These are phyloP conservation scores for Kondoa malvinella DNA, from an alignment of 768 basidiomycete species.

Conservation along the genomic window DNA sequence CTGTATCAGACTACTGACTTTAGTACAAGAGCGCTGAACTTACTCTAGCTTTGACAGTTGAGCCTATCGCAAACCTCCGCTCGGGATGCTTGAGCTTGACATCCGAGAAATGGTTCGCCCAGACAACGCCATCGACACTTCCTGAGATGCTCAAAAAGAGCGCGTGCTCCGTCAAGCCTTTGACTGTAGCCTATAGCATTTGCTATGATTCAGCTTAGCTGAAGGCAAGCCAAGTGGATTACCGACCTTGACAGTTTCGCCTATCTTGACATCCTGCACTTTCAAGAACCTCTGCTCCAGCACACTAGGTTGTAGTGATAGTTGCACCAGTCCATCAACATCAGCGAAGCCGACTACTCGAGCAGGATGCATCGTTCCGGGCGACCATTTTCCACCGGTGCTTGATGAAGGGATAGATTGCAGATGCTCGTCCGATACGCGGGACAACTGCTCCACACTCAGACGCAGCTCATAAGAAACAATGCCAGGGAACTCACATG, in stretches of 20 bases:
- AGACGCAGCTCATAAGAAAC: background rate
- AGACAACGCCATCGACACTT: slow-evolving; percentile 76
- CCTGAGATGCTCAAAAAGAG: slow-evolving; percentile 75
- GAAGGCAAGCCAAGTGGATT: background rate
- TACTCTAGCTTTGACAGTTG: slow-evolving; percentile 68
- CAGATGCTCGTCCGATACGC: slow-evolving; percentile 79
- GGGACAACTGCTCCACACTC: slow-evolving; percentile 54
- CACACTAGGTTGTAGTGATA: slow-evolving; percentile 67
- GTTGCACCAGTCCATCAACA: slow-evolving; percentile 71
- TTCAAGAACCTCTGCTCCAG: slow-evolving; percentile 73
- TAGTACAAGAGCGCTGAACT: slow-evolving; percentile 26
- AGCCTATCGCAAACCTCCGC: slow-evolving; percentile 69
- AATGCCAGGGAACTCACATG: slow-evolving; percentile 45
- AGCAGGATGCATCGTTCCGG: slow-evolving; percentile 60
- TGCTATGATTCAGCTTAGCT: background rate
- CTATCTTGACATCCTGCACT: slow-evolving; percentile 62
- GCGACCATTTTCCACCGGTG: slow-evolving; percentile 60
- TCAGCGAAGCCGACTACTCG: slow-evolving; percentile 71
- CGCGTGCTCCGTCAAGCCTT: slow-evolving; percentile 58
- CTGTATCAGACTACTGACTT: slow-evolving; percentile 5
- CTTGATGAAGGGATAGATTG: slow-evolving; percentile 41
- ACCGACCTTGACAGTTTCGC: slow-evolving; percentile 61
- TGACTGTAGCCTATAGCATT: slow-evolving; percentile 45
- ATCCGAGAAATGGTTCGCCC: slow-evolving; percentile 90
- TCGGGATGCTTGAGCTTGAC: slow-evolving; percentile 78